These are phyloP conservation scores for Nakaseomyces kungkrabaensis DNA, from an alignment of 1,139 yeast species.

Conservation along the genomic window DNA sequence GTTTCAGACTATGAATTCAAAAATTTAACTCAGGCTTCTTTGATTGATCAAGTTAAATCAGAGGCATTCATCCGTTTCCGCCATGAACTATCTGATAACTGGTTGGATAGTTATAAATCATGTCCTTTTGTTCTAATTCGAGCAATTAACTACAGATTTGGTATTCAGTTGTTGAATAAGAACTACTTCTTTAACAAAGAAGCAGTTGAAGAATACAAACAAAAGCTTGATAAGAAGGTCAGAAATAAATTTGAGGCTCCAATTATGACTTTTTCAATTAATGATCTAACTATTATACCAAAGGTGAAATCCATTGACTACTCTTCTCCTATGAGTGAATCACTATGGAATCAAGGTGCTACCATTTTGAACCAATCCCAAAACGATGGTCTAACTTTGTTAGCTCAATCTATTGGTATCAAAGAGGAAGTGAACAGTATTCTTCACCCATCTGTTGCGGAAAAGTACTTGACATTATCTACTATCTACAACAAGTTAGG, in stretches of 20 bases:
- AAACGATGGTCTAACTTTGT: conserved; percentile 45
- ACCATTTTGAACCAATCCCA: conserved; percentile 34
- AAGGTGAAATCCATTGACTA: conserved; percentile 60
- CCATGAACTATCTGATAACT: conserved; percentile 41
- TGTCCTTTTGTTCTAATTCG: conserved; percentile 47
- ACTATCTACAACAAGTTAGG: conserved; percentile 58
- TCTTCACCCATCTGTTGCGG: conserved; percentile 72
- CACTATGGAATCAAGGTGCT: conserved; percentile 65
- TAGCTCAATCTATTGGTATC: conserved; percentile 61
- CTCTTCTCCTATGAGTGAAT: conserved; percentile 61
- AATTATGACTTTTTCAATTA: conserved; percentile 38
- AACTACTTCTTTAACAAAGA: conserved; percentile 35
- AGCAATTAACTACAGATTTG: conserved; percentile 67
- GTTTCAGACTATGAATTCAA: conserved; percentile 36
- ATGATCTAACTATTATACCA: conserved; percentile 69
- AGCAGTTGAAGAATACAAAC: conserved; percentile 34
- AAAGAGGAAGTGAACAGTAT: conserved; percentile 80
- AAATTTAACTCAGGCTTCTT: conserved; percentile 36
- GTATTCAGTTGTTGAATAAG: conserved; percentile 68
- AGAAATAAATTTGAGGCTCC: conserved; percentile 27
- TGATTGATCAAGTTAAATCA: conserved; percentile 36
- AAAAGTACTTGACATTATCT: conserved; percentile 55
- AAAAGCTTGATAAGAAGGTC: conserved; percentile 34
- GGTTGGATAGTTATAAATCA: conserved; percentile 32
- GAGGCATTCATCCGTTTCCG: conserved; percentile 59